Evolutionary conservation across 2,329 filamentous ascomycete genomes (phyloP).

Genomic region (Fusarium buxicola): DNA sequence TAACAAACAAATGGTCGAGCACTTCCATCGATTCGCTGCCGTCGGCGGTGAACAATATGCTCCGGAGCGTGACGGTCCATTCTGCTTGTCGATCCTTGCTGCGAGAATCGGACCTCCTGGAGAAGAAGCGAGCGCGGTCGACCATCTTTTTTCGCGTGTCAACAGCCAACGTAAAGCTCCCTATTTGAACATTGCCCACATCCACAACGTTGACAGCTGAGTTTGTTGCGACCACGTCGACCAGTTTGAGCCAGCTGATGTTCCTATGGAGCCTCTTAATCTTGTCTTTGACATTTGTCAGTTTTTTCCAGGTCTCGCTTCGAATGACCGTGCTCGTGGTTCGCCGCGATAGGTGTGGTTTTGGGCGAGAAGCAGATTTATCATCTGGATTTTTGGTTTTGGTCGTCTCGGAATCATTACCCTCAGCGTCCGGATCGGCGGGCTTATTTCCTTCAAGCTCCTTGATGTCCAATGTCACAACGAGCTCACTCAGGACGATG

Average conservation of each 20-base stretch:
- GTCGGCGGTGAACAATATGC: conserved; percentile 88
- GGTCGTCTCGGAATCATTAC: conserved; percentile 45
- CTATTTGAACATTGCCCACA: conserved; percentile 86
- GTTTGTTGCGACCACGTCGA: conserved; percentile 88
- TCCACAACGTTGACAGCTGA: conserved; percentile 81
- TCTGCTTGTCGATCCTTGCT: conserved; percentile 80
- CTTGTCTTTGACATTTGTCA: conserved; percentile 83
- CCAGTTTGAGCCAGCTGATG: conserved; percentile 87
- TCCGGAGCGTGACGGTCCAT: conserved; percentile 90
- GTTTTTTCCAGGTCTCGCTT: conserved; percentile 82
- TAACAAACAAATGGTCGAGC: conserved; percentile 87
- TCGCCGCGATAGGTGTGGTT: conserved; percentile 30
- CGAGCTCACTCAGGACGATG: conserved; percentile 86
- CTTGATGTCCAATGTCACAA: conserved; percentile 82
- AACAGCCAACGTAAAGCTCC: conserved; percentile 85
- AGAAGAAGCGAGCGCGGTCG: conserved; percentile 88
- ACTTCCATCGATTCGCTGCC: conserved; percentile 88
- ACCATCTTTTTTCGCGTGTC: conserved; percentile 94
- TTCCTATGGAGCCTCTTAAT: conserved; percentile 88
- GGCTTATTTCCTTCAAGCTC: conserved; percentile 67
- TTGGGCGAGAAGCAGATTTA: conserved; percentile 43
- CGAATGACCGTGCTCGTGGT: conserved; percentile 51
- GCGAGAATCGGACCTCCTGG: conserved; percentile 72
- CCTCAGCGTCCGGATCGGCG: conserved; percentile 37
- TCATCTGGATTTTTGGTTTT: conserved; percentile 42